These are phyloP conservation scores for Pseudogymnoascus sp. DNA, from an alignment of 2,329 filamentous ascomycete genomes.

Conservation along the genomic window DNA sequence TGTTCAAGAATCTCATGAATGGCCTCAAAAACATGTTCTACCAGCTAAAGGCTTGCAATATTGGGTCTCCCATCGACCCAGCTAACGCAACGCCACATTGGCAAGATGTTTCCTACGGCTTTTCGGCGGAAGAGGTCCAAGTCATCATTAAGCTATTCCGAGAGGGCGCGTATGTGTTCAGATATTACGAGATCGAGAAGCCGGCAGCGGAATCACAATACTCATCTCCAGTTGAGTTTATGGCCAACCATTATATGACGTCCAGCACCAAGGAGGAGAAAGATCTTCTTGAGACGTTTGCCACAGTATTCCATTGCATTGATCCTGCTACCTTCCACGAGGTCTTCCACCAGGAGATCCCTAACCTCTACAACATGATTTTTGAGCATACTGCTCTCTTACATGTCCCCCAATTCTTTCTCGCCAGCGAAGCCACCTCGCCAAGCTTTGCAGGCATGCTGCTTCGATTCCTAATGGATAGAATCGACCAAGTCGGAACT, in stretches of 20 bases:
- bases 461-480: conserved; percentile 92
- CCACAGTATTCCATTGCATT: conserved; percentile 96
- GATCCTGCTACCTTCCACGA: conserved; percentile 98
- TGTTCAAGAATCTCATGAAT: conserved; percentile 94
- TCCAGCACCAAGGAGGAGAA: conserved; percentile 95
- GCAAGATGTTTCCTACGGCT: conserved; percentile 92
- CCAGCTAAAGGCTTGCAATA: conserved; percentile 85
- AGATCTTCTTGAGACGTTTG: conserved; percentile 92
- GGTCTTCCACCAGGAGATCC: conserved; percentile 95
- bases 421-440: conserved; percentile 96
- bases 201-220: conserved; percentile 63
- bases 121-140: conserved; percentile 92
- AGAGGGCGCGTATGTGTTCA: conserved; percentile 91
- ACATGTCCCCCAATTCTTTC: conserved; percentile 94
- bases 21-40: conserved; percentile 96
- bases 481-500: conserved; percentile 89
- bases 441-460: conserved; percentile 98
- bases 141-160: conserved; percentile 96
- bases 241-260: conserved; percentile 91
- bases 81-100: conserved; percentile 79
- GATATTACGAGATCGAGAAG: conserved; percentile 91
- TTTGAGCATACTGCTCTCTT: conserved; percentile 91
- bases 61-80: conserved; percentile 61
- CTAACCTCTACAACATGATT: conserved; percentile 93
- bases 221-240: conserved; percentile 78